phyloP scores from a whole-genome alignment of 23 red algal species.

The Gracilaria vermiculophylla region DNA sequence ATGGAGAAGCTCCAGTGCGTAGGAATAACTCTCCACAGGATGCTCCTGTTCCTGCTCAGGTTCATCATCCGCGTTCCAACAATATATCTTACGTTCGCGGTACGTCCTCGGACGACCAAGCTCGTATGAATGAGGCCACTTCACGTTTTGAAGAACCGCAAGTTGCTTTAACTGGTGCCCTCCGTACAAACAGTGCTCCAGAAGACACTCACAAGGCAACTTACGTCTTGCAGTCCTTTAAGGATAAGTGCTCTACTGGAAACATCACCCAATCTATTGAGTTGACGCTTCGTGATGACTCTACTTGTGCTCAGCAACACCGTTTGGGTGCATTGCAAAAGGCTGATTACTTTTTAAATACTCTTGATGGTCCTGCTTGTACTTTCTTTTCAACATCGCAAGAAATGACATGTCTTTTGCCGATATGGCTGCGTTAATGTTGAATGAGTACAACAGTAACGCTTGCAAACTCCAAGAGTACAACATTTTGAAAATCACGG shows the following conservation, averaged over 20 bases:
- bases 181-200: too few species aligned
- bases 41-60: too few species aligned
- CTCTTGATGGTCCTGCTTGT: background rate
- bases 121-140: too few species aligned
- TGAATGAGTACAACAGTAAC: conserved; percentile 13
- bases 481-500: background rate
- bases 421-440: background rate
- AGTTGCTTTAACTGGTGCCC: too few species aligned
- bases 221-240: conserved; percentile 42
- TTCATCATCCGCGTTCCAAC: too few species aligned
- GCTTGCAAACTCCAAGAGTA: background rate
- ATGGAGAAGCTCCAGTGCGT: too few species aligned
- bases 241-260: conserved; percentile 29
- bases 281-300: background rate
- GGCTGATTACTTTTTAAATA: conserved; percentile 51
- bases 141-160: too few species aligned
- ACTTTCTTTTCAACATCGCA: background rate
- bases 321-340: conserved; percentile 10
- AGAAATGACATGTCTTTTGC: background rate
- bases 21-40: too few species aligned
- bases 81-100: too few species aligned
- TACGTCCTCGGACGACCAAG: too few species aligned
- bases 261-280: conserved; percentile 25
- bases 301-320: conserved; percentile 29
- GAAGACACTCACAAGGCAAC: conserved; percentile 38